phyloP scores from a whole-genome alignment of 2,329 filamentous ascomycete species.

The Diaporthe destruens region DNA sequence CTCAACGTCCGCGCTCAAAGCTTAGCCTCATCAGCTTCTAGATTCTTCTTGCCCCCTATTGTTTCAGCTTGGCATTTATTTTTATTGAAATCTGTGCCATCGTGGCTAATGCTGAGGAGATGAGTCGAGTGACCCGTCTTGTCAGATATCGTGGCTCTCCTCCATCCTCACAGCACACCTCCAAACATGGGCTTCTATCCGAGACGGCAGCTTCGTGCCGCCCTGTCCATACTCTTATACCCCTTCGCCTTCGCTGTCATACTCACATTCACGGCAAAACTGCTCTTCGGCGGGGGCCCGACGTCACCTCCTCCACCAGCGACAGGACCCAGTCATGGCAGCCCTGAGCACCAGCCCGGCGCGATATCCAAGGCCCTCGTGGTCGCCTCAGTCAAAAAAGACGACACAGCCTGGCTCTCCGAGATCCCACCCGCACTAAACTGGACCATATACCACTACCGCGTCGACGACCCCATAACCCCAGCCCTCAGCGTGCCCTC shows the following conservation, averaged over 20 bases:
- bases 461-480: constrained; percentile 44
- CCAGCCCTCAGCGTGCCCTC: constrained; percentile 44
- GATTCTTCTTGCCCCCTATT: not conserved
- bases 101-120: not conserved
- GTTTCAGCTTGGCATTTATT: constrained; percentile 30
- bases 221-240: constrained; percentile 40
- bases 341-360: not conserved
- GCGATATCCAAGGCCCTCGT: constrained; percentile 43
- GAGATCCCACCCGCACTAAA: constrained; percentile 35
- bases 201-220: constrained; percentile 42
- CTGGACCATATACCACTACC: constrained; percentile 46
- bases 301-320: not conserved
- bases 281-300: constrained; percentile 31
- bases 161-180: not conserved
- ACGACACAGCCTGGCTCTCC: constrained; percentile 42
- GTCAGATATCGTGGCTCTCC: not conserved
- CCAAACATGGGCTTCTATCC: constrained; percentile 38
- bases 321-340: too few species aligned
- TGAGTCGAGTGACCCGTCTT: not conserved
- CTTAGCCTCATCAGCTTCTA: constrained; percentile 22
- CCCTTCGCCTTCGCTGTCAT: constrained; percentile 42
- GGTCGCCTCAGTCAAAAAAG: constrained; percentile 40
- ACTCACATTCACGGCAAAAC: constrained; percentile 38
- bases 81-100: not conserved
- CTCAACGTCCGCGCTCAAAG: constrained; percentile 33